Percentiles rank a stretch among this genome's conserved stretches.
phyloP scores from a whole-genome alignment of 2,329 filamentous ascomycete genomes.

The Exophiala calicioides region DNA sequence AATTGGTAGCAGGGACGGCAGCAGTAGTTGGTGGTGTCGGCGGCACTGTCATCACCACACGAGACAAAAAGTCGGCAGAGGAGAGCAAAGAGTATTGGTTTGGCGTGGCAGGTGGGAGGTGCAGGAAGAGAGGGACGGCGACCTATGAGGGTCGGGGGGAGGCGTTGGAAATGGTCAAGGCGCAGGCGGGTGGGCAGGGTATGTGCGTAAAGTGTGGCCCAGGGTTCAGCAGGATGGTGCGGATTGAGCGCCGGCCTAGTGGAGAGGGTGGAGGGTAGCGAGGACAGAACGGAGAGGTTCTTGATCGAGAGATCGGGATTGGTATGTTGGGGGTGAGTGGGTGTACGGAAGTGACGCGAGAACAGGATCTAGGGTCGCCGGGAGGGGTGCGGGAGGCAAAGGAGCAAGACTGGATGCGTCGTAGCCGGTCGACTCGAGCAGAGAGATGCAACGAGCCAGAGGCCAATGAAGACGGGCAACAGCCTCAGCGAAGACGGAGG shows the following conservation, averaged over 20 bases:
- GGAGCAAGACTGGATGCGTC: too few species aligned
- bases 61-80: conserved; percentile 19
- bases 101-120: conserved; percentile 21
- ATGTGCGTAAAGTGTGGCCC: conserved; percentile 21
- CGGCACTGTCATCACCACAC: conserved; percentile 26
- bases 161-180: conserved; percentile 20
- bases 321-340: too few species aligned
- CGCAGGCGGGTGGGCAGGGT: conserved; percentile 21
- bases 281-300: too few species aligned
- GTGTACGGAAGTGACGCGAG: too few species aligned
- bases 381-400: too few species aligned
- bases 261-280: conserved; percentile 4
- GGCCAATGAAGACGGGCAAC: too few species aligned
- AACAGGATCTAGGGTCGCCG: too few species aligned
- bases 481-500: too few species aligned
- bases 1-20: conserved; percentile 9
- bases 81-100: conserved; percentile 10
- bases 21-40: conserved; percentile 7
- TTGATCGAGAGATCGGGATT: too few species aligned
- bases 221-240: conserved; percentile 21
- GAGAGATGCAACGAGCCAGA: too few species aligned
- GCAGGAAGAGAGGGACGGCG: conserved; percentile 22
- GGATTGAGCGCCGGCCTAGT: conserved; percentile 18
- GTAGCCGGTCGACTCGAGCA: too few species aligned
- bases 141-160: conserved; percentile 21